These are phyloP conservation scores for Coniochaeta ligniaria DNA, from an alignment of 2,329 filamentous ascomycete genomes.

Conservation along the genomic window DNA sequence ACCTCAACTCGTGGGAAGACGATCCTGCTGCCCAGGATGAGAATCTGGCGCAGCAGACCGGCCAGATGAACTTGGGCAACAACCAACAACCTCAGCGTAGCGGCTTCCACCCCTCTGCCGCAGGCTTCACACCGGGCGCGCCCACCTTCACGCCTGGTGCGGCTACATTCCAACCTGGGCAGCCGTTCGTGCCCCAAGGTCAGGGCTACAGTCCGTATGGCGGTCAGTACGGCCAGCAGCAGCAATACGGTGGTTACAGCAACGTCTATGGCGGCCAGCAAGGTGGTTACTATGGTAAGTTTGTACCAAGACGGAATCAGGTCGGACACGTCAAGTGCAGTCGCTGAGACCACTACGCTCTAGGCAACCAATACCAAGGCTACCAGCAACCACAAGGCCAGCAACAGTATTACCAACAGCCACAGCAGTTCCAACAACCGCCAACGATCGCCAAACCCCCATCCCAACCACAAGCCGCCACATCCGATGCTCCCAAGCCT, in stretches of 20 bases:
- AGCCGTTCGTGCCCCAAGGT: conserved; percentile 22
- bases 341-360: neutral
- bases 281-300: conserved; percentile 20
- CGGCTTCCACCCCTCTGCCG: conserved; percentile 59
- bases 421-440: conserved; percentile 21
- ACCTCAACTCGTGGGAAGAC: conserved; percentile 94
- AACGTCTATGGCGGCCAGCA: conserved; percentile 29
- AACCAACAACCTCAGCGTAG: conserved; percentile 32
- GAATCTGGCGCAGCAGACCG: conserved; percentile 67
- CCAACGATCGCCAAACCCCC: conserved; percentile 16
- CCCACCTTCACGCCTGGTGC: conserved; percentile 67
- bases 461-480: conserved; percentile 7
- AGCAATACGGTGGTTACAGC: conserved; percentile 21
- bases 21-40: conserved; percentile 73
- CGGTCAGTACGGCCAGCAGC: conserved; percentile 12
- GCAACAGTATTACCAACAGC: conserved; percentile 29
- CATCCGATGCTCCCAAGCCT: conserved; percentile 44
- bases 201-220: conserved; percentile 41
- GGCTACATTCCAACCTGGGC: conserved; percentile 64
- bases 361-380: conserved; percentile 36
- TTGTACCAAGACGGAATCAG: neutral
- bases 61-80: conserved; percentile 67
- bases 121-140: conserved; percentile 67
- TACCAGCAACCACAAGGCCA: conserved; percentile 40
- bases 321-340: conserved; percentile 13